Evolutionary conservation across 2,329 filamentous ascomycete species (phyloP), one percentile per base, ranked within the genome.

Genomic region (Chaetomium sp.): DNA sequence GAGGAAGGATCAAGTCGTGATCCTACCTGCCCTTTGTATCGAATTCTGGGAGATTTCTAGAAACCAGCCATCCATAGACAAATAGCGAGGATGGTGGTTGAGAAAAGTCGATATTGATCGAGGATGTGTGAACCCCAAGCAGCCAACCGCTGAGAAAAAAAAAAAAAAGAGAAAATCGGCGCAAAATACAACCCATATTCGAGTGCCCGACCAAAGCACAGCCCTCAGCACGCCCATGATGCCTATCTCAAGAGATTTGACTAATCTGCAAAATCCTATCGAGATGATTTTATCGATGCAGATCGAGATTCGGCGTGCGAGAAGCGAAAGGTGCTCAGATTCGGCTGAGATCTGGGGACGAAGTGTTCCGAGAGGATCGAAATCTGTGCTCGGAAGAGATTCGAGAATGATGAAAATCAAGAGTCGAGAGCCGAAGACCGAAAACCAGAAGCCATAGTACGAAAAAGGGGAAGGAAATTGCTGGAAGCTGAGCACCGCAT

Each of bases 311-410:
- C 19, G 52, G 36, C 42, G 49, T 12, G 44, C 19, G 4, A 52
- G 27, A 36, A 37, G 12, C 9, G 35, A 10, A 4, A 46, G 40
- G 52, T 11, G 34, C 12, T 36, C 35, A 49, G 32, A 43, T 10
- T 41, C 35, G 37, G 43, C 6, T 34, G 37, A 51, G 51, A 53
- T 53, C 19, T 33, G 38, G 42, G 11, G 11, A 10, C 8, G 27
- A 36, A 35, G 47, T 51, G 46, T 48, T 56, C 52, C 42, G 52
- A 35, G 47, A 55, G 46, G 49, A 51, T 53, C 36, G 42, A 52
- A 43, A n/a, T 56, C 42, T 38, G 53, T 43, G 37, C 40, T 41
- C 40, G 33, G 19, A 43, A 50, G 42, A 37, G 36, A 35, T 40
- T 37, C 19, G 33, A 33, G 41, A 37, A 27, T 27, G 19, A 27